Evolutionary conservation across 768 basidiomycete genomes (phyloP).

Genomic region (Macrocybe gigantea): DNA sequence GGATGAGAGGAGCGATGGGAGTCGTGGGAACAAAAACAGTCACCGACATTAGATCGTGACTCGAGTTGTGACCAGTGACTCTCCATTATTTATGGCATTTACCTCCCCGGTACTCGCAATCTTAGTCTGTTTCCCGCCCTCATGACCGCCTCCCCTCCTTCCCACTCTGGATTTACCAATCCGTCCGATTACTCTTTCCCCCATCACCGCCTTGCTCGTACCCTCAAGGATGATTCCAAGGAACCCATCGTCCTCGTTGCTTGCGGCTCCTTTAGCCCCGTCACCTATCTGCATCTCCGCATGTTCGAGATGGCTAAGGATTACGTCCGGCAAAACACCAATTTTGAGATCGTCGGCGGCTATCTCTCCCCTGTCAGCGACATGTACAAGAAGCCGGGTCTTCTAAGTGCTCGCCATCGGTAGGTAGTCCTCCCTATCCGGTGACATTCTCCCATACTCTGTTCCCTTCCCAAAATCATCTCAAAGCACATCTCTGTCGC

Average conservation of each 20-base stretch:
- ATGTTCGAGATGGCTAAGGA: slow-evolving; percentile 99
- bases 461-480: too few relatives aligned
- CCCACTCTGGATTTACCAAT: slow-evolving; percentile 47
- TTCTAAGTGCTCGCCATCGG: slow-evolving; percentile 86
- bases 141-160: slow-evolving; percentile 20
- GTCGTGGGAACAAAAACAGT: too few relatives aligned
- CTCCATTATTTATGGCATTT: too few relatives aligned
- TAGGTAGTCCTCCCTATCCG: slow-evolving; percentile 33
- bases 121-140: slow-evolving; percentile 7
- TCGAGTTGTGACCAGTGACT: too few relatives aligned
- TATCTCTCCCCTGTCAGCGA: slow-evolving; percentile 97
- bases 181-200: slow-evolving; percentile 67
- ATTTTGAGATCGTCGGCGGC: slow-evolving; percentile 91
- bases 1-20: too few relatives aligned
- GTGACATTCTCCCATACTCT: too few relatives aligned
- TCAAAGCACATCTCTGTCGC: too few relatives aligned
- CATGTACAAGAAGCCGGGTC: slow-evolving; percentile 93
- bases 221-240: slow-evolving; percentile 56
- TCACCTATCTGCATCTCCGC: slow-evolving; percentile 95
- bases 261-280: slow-evolving; percentile 96
- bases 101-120: not conserved
- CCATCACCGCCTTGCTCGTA: slow-evolving; percentile 52
- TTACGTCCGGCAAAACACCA: slow-evolving; percentile 85
- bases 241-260: slow-evolving; percentile 93
- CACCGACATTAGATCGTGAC: too few relatives aligned